Evolutionary conservation across 208 protist species (phyloP), one percentile per base, ranked within the genome.

Genomic region (Leishmania arabica): DNA sequence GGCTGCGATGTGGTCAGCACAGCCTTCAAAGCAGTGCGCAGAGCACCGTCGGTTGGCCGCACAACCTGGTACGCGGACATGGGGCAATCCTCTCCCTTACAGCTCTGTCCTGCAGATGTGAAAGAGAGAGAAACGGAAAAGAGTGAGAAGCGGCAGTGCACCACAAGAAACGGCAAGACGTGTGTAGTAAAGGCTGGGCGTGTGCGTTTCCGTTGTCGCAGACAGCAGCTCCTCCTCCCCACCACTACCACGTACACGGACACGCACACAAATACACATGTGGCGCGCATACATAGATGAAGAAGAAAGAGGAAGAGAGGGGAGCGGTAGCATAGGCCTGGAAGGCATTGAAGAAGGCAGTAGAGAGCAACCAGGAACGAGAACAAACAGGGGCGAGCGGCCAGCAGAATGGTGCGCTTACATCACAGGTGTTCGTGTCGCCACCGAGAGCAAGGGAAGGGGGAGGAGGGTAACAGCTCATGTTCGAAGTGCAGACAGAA

Each of bases 1-100:
- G 66, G 74, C 42, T 78, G 64, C 34, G 47, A 56, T 24, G 42
- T 27, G 11, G 77, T 42, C 82, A 78, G 53, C 37, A 82, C 47
- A 5, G 65, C 54, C 60, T 66, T 86, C 78, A 84, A 79, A 66
- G 85, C 83, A 17, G 85, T 68, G n/a, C 82, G 79, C 77, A 87
- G 51, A 5, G 80, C 80, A 7, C 75, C 62, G 19, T 77, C 51
- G 24, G 62, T 79, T 7, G 84, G 84, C 62, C 70, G 58, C 47
- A 54, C 66, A n/a, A 65, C 1, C 37, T 58, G 74, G 24, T 31
- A 47, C 19, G 54, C 65, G 5, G 74, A 62, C 74, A 77, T 77
- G 56, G 13, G 2, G 42, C 7, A 37, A 31, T 31, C 19, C 6
- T 73, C 45, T 51, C 8, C 27, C 34, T 17, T 47, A 45, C 45